Conservation (phyloP, 192 early-diverging fungal genomes). For the Helicostylum pulchrum region DNA sequence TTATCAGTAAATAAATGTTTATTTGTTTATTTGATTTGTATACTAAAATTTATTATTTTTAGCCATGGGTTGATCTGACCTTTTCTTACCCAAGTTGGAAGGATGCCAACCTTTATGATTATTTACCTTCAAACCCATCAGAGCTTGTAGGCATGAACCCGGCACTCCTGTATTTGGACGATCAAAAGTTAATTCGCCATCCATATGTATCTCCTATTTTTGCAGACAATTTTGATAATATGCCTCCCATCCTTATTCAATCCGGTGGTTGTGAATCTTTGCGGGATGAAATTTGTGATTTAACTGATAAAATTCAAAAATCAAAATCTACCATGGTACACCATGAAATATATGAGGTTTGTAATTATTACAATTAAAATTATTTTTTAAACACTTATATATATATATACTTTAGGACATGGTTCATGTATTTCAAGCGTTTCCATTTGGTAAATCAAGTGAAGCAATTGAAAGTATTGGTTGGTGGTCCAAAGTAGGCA, state of each 20-base stretch:
- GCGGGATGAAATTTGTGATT: conserved; percentile 41
- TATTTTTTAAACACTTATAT: background rate
- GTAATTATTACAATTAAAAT: background rate
- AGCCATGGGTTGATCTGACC: conserved; percentile 57
- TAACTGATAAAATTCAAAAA: conserved; percentile 31
- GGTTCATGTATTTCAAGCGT: conserved; percentile 35
- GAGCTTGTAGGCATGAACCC: conserved; percentile 40
- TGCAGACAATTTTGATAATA: conserved; percentile 39
- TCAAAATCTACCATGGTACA: conserved; percentile 20
- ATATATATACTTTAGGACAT: conserved; percentile 19
- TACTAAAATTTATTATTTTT: conserved; percentile 4
- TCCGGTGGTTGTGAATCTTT: conserved; percentile 51
- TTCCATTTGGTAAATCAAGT: conserved; percentile 22
- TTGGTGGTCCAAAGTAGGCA: conserved; percentile 24
- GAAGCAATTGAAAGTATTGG: conserved; percentile 30
- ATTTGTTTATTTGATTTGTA: background rate
- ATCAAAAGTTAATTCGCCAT: conserved; percentile 35
- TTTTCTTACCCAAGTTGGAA: conserved; percentile 52
- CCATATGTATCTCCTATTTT: conserved; percentile 56
- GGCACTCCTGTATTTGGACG: conserved; percentile 41
- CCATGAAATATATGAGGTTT: conserved; percentile 31
- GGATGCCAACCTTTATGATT: conserved; percentile 32
- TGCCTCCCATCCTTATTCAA: conserved; percentile 52
- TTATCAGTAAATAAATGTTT: conserved; percentile 46
- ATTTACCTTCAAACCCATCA: conserved; percentile 33